Evolutionary conservation across 345 rosid genomes (phyloP).

Genomic region (Trapa bicornis): DNA sequence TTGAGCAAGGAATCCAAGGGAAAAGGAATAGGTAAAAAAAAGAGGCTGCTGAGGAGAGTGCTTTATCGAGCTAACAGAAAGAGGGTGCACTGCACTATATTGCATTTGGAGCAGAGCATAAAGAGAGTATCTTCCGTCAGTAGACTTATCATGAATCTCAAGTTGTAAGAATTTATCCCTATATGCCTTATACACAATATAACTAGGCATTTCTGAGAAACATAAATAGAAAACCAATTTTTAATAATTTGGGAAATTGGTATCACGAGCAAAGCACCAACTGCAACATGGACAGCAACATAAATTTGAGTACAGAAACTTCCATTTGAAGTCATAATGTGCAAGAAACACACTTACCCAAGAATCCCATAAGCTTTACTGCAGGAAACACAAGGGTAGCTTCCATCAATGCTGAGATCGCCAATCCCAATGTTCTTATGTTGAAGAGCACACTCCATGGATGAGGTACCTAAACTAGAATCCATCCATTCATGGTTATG

Average conservation of each 20-base stretch:
- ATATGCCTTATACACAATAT: neutral
- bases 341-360: constrained; percentile 37
- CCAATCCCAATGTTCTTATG: constrained; percentile 68
- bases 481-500: neutral
- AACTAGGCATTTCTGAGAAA: neutral
- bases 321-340: neutral
- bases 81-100: neutral
- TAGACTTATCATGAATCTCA: neutral
- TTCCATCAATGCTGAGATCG: constrained; percentile 68
- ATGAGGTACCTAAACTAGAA: neutral
- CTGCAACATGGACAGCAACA: neutral
- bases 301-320: neutral
- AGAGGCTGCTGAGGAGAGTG: neutral
- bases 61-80: neutral
- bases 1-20: neutral
- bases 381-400: constrained; percentile 89
- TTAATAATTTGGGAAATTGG: neutral
- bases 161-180: neutral
- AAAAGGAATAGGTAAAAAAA: neutral
- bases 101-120: neutral
- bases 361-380: constrained; percentile 93
- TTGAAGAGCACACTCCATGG: constrained; percentile 58
- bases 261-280: neutral
- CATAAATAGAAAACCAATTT: neutral
- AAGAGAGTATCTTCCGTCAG: neutral